Evolutionary conservation across 345 rosid genomes (phyloP).

Genomic region (Rhizophora mangle): DNA sequence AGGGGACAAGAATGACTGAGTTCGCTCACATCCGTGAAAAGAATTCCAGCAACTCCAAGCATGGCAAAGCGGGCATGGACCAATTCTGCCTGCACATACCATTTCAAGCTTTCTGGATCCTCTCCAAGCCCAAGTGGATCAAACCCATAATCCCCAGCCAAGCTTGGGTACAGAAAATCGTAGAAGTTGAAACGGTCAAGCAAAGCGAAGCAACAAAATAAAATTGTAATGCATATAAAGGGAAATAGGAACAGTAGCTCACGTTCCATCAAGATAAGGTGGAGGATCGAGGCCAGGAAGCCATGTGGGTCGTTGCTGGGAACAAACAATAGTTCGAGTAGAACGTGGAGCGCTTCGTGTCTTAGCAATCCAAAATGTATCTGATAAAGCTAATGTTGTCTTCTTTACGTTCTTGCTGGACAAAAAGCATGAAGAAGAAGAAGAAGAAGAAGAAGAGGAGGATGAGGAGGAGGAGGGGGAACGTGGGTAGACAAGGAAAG

Average conservation of each 20-base stretch:
- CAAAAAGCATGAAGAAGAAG: slow-evolving; percentile 11
- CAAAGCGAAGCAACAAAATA: not conserved
- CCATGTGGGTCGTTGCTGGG: slow-evolving; percentile 86
- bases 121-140: slow-evolving; percentile 95
- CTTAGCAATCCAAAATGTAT: slow-evolving; percentile 20
- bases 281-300: slow-evolving; percentile 93
- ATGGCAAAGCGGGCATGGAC: slow-evolving; percentile 91
- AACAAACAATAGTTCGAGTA: slow-evolving; percentile 25
- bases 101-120: slow-evolving; percentile 79
- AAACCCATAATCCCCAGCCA: slow-evolving; percentile 87
- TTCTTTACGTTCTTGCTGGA: not conserved
- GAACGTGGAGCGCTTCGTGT: slow-evolving; percentile 4
- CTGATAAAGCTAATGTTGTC: slow-evolving; percentile 14
- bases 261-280: slow-evolving; percentile 84
- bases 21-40: slow-evolving; percentile 72
- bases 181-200: not conserved
- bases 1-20: not conserved
- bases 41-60: slow-evolving; percentile 92
- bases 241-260: slow-evolving; percentile 22
- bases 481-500: slow-evolving; percentile 38
- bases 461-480: slow-evolving; percentile 20
- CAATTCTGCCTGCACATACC: slow-evolving; percentile 96
- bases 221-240: not conserved
- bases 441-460: not conserved
- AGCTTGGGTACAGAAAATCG: slow-evolving; percentile 28